Conservation (phyloP, 2,329 filamentous ascomycete genomes). For the Zymoseptoria passerinii region DNA sequence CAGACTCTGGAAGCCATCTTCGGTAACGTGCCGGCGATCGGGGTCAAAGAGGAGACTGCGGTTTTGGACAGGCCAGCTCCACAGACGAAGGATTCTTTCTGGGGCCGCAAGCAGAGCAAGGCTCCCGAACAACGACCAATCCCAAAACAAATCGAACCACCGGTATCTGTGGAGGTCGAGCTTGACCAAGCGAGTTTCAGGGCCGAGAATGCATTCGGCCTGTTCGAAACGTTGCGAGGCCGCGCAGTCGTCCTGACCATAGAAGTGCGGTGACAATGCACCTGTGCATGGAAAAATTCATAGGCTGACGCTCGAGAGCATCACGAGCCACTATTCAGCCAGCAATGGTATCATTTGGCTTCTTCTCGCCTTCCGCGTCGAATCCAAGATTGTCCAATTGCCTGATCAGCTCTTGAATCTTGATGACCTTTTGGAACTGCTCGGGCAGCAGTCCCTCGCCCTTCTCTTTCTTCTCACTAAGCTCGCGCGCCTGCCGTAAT, state of each 20-base stretch:
- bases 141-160: conserved; percentile 1
- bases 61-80: conserved; percentile 7
- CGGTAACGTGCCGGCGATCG: conserved; percentile 4
- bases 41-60: not conserved
- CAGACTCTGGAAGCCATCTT: conserved; percentile 17
- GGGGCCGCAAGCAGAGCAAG: conserved; percentile 17
- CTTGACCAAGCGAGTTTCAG: conserved; percentile 36
- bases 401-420: conserved; percentile 85
- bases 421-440: conserved; percentile 95
- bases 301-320: not conserved
- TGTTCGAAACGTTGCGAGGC: conserved; percentile 34
- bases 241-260: conserved; percentile 20
- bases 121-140: conserved; percentile 2
- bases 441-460: conserved; percentile 80
- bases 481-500: conserved; percentile 81
- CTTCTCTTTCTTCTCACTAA: conserved; percentile 83
- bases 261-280: conserved; percentile 16
- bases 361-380: conserved; percentile 63
- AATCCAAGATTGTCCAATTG: conserved; percentile 82
- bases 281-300: not conserved
- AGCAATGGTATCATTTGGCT: not conserved
- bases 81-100: conserved; percentile 9
- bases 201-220: conserved; percentile 36
- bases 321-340: conserved; percentile 2
- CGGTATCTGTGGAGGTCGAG: conserved; percentile 24